phyloP scores from a whole-genome alignment of 306 rosid genomes.

The Ceratonia siliqua region DNA sequence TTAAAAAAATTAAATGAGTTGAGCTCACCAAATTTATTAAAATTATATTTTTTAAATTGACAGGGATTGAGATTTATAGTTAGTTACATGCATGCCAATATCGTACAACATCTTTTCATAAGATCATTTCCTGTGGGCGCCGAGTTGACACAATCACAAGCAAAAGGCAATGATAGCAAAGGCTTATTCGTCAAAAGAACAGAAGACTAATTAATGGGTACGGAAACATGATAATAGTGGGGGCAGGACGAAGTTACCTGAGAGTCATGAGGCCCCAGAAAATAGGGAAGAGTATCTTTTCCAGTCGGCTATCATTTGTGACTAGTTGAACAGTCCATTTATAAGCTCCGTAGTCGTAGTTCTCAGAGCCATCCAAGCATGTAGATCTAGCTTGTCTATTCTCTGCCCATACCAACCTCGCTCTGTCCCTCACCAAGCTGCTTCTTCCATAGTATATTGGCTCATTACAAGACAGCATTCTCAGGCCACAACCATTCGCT shows the following conservation, averaged over 20 bases:
- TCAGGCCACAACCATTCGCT: constrained; percentile 52
- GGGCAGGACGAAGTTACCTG: constrained; percentile 45
- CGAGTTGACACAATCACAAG: too few relatives aligned
- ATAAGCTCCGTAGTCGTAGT: constrained; percentile 76
- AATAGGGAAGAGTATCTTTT: constrained; percentile 89
- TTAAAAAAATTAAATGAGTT: too few relatives aligned
- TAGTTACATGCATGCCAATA: too few relatives aligned
- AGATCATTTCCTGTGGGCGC: too few relatives aligned
- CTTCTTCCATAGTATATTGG: constrained; percentile 61
- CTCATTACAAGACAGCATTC: constrained; percentile 59
- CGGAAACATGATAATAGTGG: too few relatives aligned
- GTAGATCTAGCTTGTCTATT: constrained; percentile 55
- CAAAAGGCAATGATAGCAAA: neutral
- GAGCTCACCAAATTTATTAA: too few relatives aligned
- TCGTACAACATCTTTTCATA: too few relatives aligned
- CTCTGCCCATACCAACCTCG: constrained; percentile 63
- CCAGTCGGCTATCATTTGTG: constrained; percentile 71
- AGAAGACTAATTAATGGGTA: too few relatives aligned
- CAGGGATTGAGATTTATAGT: too few relatives aligned
- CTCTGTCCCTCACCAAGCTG: constrained; percentile 38
- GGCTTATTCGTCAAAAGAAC: neutral
- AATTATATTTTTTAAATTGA: too few relatives aligned
- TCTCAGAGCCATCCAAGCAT: constrained; percentile 60
- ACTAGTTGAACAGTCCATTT: constrained; percentile 90
- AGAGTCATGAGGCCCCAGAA: constrained; percentile 98